Conservation (phyloP, 805 yeast species). For the Saturnispora kantuleensis region DNA sequence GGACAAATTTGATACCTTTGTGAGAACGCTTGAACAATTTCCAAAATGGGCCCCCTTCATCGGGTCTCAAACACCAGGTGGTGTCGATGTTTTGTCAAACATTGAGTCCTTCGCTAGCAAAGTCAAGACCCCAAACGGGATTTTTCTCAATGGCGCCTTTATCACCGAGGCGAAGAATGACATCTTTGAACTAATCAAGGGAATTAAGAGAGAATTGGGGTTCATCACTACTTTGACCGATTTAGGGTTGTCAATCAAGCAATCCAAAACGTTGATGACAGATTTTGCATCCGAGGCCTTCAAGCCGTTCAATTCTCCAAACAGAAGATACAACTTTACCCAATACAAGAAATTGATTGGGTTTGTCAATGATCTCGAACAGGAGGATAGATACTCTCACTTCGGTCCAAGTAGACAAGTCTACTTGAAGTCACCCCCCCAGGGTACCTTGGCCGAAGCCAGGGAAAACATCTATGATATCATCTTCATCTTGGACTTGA, state of each 20-base stretch:
- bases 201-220: constrained; percentile 29
- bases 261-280: constrained; percentile 30
- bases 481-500: constrained; percentile 57
- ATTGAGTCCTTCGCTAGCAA: constrained; percentile 5
- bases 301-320: constrained; percentile 7
- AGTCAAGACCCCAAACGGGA: constrained; percentile 28
- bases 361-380: constrained; percentile 70
- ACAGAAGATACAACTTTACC: constrained; percentile 19
- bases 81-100: constrained; percentile 7
- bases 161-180: constrained; percentile 37
- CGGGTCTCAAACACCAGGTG: constrained; percentile 15
- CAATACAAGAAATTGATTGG: constrained; percentile 33
- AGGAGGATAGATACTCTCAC: constrained; percentile 42
- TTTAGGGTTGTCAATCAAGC: constrained; percentile 26
- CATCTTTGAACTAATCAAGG: constrained; percentile 31
- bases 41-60: constrained; percentile 43
- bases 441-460: constrained; percentile 59
- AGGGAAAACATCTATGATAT: constrained; percentile 68
- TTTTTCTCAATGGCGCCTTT: constrained; percentile 65
- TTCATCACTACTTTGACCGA: constrained; percentile 16
- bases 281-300: constrained; percentile 27
- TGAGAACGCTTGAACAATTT: constrained; percentile 36
- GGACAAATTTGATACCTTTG: constrained; percentile 30
- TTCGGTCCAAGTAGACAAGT: constrained; percentile 36
- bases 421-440: constrained; percentile 35